Evolutionary conservation across 2,329 filamentous ascomycete genomes (phyloP).

Genomic region (Dothidotthia symphoricarpi): DNA sequence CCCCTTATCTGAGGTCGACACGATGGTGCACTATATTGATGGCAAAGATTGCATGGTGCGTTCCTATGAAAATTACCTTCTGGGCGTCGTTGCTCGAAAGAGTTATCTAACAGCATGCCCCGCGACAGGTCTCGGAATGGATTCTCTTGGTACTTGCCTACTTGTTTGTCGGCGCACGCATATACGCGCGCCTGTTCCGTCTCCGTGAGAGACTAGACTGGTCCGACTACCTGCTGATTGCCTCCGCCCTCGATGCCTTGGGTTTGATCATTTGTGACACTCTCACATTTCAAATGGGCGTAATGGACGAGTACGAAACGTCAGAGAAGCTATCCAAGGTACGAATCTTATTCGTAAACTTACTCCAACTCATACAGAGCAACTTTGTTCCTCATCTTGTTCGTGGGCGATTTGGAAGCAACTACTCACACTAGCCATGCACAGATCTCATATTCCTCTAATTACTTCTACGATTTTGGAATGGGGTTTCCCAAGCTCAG

Average conservation of each 20-base stretch:
- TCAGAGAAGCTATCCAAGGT: slow-evolving; percentile 22
- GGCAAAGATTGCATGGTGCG: slow-evolving; percentile 21
- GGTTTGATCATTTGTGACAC: slow-evolving; percentile 21
- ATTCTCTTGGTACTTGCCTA: slow-evolving; percentile 19
- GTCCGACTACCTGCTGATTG: slow-evolving; percentile 18
- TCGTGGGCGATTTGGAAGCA: no score
- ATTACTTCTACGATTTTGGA: slow-evolving; percentile 27
- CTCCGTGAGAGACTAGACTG: slow-evolving; percentile 15
- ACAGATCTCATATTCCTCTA: slow-evolving; percentile 24
- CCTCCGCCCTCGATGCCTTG: slow-evolving; percentile 13
- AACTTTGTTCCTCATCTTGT: no score
- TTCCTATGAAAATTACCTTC: no score
- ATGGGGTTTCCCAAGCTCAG: slow-evolving; percentile 28
- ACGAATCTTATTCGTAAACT: background rate
- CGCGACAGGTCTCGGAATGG: slow-evolving; percentile 20
- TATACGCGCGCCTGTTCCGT: slow-evolving; percentile 15
- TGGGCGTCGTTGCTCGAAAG: no score
- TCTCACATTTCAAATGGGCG: slow-evolving; percentile 18
- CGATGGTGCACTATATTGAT: slow-evolving; percentile 16
- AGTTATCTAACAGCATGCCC: no score
- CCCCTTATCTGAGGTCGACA: background rate
- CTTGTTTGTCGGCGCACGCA: slow-evolving; percentile 17
- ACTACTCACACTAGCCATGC: no score
- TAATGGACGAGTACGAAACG: slow-evolving; percentile 18
- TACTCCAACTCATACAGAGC: background rate